Evolutionary conservation across 768 basidiomycete genomes (phyloP).

Genomic region (Lanmaoa rubissima): DNA sequence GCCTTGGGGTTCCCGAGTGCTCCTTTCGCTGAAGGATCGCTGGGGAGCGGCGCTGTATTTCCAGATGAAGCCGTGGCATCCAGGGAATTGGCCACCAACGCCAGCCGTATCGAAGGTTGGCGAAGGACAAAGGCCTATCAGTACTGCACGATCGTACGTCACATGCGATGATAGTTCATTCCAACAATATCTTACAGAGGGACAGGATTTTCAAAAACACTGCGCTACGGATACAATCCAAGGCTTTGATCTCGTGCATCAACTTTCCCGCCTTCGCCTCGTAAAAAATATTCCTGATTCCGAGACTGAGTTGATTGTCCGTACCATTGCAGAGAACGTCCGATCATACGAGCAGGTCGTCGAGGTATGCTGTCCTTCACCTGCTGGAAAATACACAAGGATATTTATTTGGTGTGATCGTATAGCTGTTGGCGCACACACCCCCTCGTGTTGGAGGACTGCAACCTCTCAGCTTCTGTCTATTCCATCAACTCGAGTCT

Average conservation of each 20-base stretch:
- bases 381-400: too few relatives aligned
- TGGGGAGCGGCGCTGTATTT: conserved; percentile 85
- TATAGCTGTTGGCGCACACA: conserved; percentile 75
- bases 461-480: conserved; percentile 79
- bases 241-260: conserved; percentile 84
- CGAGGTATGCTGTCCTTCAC: conserved; percentile 53
- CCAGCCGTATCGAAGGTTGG: conserved; percentile 92
- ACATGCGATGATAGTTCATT: background rate
- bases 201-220: conserved; percentile 65
- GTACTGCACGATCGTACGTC: conserved; percentile 63
- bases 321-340: conserved; percentile 66
- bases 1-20: conserved; percentile 68
- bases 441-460: conserved; percentile 81
- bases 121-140: conserved; percentile 78
- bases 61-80: conserved; percentile 62
- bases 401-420: background rate
- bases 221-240: conserved; percentile 59
- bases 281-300: conserved; percentile 67
- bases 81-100: conserved; percentile 73
- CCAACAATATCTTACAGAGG: conserved; percentile 7
- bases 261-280: conserved; percentile 76
- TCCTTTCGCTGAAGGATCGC: conserved; percentile 42
- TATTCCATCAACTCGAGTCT: conserved; percentile 82
- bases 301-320: conserved; percentile 76
- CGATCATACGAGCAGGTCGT: conserved; percentile 85